Base-by-base conservation (phyloP, 805 yeast species). In the Metschnikowia drakensbergensis region DNA sequence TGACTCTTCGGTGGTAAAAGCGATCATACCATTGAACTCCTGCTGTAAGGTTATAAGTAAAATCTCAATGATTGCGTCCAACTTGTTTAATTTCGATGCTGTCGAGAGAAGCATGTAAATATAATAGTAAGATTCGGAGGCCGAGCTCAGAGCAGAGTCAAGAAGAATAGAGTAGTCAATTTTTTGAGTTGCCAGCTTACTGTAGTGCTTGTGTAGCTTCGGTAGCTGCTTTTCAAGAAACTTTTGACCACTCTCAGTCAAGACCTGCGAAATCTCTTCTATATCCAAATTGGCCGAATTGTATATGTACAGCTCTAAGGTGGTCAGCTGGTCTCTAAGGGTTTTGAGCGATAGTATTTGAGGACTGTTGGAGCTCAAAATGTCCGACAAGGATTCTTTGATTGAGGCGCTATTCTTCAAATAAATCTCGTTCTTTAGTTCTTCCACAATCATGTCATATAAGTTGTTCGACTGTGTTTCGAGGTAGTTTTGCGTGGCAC, bases 371-470 rank as follows among this genome's bases (percentile, higher is more conserved):
- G 69, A 50, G 35, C 53, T 57, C 33, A 61, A 46, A 17, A 68
- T 41, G 28, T 39, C 30, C 26, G 47, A 47, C 55, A 53, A 47
- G 4, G 54, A 46, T 45, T 53, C 50, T 37, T 54, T 35, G 36
- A 52, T 36, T 38, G 45, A 33, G 47, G 38, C 42, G 26, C 39
- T 6, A 49, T 36, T 53, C 55, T 80, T 82, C 37, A 85, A 69
- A 58, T 84, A 88, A n/a, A 87, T 69, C 48, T 87, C 84, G 41
- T 75, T 77, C 50, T 81, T 83, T 37, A 89, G 67, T 58, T 90
- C 96, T 53, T 87, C 96, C n/a, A 87, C 70, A 17, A 91, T 70
- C 53, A 80, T 79, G 41, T 84, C 89, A 58, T 85, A 84, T 28
- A 91, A 68, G 37, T 77, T 75, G 49, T 79, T 80, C 11, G 79